Conservation (phyloP, 306 rosid genomes). For the Boehmeria nivea region DNA sequence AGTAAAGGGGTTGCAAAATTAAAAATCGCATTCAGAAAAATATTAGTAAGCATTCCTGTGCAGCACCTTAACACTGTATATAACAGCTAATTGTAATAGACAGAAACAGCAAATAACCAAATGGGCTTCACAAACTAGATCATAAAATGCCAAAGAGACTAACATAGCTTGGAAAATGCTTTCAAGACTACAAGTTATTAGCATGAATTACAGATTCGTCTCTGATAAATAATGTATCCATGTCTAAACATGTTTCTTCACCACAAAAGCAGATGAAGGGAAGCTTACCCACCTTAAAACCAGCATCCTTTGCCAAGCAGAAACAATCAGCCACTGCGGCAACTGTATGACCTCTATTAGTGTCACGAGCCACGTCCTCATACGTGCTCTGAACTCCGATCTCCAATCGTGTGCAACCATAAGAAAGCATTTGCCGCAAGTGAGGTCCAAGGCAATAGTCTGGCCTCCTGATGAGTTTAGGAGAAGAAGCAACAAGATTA, state of each 20-base stretch:
- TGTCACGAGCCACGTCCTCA: slow-evolving; percentile 97
- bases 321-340: slow-evolving; percentile 97
- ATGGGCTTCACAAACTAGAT: too few relatives aligned
- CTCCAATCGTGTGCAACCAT: slow-evolving; percentile 93
- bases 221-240: background rate
- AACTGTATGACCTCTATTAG: slow-evolving; percentile 94
- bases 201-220: background rate
- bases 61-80: too few relatives aligned
- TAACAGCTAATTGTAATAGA: too few relatives aligned
- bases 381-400: slow-evolving; percentile 98
- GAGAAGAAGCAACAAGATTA: slow-evolving; percentile 4
- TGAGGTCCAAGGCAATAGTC: slow-evolving; percentile 99
- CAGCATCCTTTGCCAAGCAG: slow-evolving; percentile 95
- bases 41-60: background rate
- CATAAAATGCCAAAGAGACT: background rate
- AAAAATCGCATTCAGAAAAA: too few relatives aligned
- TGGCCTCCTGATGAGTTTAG: slow-evolving; percentile 73
- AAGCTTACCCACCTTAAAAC: slow-evolving; percentile 70
- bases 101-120: too few relatives aligned
- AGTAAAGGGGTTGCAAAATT: background rate
- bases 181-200: background rate
- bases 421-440: slow-evolving; percentile 92
- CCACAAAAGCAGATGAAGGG: background rate
- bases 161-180: too few relatives aligned
- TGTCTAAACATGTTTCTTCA: background rate